Evolutionary conservation across 106 monocot genomes (phyloP).

Genomic region (Dendrobium officinale): DNA sequence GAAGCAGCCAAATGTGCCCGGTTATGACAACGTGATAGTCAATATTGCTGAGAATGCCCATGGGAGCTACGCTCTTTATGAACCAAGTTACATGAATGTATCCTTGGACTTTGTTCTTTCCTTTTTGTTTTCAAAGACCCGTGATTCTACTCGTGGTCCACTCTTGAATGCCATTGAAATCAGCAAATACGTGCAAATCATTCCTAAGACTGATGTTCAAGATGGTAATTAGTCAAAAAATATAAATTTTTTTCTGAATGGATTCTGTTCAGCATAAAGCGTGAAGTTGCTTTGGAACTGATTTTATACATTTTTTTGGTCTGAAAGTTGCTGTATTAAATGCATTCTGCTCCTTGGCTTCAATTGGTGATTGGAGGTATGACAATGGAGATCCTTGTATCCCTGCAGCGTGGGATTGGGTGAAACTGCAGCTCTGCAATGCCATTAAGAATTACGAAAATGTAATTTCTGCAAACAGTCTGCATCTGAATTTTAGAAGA

Average conservation of each 20-base stretch:
- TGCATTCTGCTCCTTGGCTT: slow-evolving; percentile 15
- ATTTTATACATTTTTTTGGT: background rate
- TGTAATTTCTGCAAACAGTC: slow-evolving; percentile 17
- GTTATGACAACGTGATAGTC: slow-evolving; percentile 24
- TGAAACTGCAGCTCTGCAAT: slow-evolving; percentile 27
- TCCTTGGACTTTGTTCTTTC: slow-evolving; percentile 44
- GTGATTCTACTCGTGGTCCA: slow-evolving; percentile 42
- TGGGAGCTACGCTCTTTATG: slow-evolving; percentile 45
- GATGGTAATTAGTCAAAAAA: slow-evolving; percentile 26
- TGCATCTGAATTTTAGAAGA: background rate
- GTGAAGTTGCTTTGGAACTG: background rate
- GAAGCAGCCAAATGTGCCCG: slow-evolving; percentile 22
- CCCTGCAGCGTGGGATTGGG: slow-evolving; percentile 43
- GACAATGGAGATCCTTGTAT: slow-evolving; percentile 46
- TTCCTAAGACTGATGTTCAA: slow-evolving; percentile 18
- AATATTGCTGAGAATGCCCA: slow-evolving; percentile 50
- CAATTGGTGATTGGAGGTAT: slow-evolving; percentile 23
- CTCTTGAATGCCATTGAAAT: slow-evolving; percentile 49
- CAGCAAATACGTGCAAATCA: slow-evolving; percentile 37
- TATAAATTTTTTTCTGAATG: too few relatives aligned
- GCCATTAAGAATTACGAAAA: slow-evolving; percentile 36
- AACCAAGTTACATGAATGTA: slow-evolving; percentile 43
- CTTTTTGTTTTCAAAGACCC: slow-evolving; percentile 29
- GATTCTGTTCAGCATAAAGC: background rate
- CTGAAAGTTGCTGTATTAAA: slow-evolving; percentile 23